These are phyloP conservation scores for Trypanosoma rangeli DNA, from an alignment of 208 protist species.

Conservation along the genomic window DNA sequence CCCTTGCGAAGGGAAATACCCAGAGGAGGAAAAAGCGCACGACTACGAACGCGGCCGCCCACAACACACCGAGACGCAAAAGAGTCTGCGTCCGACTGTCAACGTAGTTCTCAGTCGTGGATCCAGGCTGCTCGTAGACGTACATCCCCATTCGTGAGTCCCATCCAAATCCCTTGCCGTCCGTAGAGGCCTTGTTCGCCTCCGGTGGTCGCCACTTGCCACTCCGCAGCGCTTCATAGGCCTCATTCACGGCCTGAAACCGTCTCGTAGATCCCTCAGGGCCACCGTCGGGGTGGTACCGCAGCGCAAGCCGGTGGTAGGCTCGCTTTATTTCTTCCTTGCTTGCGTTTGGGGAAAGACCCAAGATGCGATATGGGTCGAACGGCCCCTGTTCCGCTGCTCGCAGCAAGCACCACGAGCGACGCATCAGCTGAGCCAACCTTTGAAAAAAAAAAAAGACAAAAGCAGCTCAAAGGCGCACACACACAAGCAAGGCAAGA, in stretches of 20 bases:
- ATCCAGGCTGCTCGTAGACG: conserved; percentile 79
- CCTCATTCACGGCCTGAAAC: conserved; percentile 81
- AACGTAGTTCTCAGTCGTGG: conserved; percentile 76
- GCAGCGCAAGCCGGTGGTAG: conserved; percentile 67
- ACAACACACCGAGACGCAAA: conserved; percentile 50
- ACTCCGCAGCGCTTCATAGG: conserved; percentile 72
- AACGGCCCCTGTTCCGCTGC: conserved; percentile 61
- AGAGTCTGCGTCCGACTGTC: conserved; percentile 47
- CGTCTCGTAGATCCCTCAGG: conserved; percentile 67
- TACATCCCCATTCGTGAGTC: conserved; percentile 61
- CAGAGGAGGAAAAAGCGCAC: conserved; percentile 52
- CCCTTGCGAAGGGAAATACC: conserved; percentile 26
- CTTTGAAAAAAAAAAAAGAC: conserved; percentile 11
- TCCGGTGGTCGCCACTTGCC: conserved; percentile 42
- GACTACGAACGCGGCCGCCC: conserved; percentile 58
- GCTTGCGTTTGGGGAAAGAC: conserved; percentile 46
- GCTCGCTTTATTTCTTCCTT: conserved; percentile 74
- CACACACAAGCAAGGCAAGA: neutral
- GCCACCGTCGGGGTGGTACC: conserved; percentile 75
- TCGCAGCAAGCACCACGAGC: conserved; percentile 28
- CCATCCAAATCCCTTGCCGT: conserved; percentile 13
- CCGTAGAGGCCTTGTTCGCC: neutral
- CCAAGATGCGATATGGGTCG: conserved; percentile 84
- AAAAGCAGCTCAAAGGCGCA: conserved; percentile 7
- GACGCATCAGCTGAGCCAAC: conserved; percentile 30